Conservation (phyloP, 305 asterid genomes). For the Ajuga reptans region DNA sequence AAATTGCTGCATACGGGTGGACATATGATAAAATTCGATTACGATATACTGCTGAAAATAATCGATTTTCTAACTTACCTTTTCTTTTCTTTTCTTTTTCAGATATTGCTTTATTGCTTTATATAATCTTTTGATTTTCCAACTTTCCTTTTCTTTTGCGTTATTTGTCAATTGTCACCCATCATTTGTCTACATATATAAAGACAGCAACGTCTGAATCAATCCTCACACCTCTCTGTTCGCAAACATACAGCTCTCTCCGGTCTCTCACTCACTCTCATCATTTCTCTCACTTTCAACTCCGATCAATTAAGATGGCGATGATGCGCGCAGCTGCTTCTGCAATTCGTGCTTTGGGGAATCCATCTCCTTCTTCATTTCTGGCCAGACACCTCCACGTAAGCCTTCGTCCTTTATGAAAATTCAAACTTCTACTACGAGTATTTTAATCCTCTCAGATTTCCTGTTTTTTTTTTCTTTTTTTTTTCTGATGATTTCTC, state of each 20-base stretch:
- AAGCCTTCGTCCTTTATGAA: conserved; percentile 8
- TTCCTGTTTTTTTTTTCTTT: no score
- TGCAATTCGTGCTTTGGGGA: conserved; percentile 61
- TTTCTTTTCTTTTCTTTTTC: no score
- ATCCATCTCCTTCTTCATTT: conserved; percentile 38
- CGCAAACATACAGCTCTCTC: not conserved
- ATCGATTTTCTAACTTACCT: no score
- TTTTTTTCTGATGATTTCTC: not conserved
- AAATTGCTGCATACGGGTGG: no score
- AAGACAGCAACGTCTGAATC: not conserved
- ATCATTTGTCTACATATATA: not conserved
- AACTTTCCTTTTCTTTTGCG: no score
- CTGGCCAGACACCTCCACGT: conserved; percentile 61
- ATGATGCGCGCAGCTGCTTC: conserved; percentile 65
- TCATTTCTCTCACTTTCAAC: not conserved
- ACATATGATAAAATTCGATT: no score
- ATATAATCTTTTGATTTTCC: no score
- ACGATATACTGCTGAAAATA: no score
- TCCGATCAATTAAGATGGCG: conserved; percentile 38
- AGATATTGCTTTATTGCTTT: no score
- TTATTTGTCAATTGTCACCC: no score
- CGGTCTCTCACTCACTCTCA: not conserved
- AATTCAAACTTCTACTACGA: not conserved
- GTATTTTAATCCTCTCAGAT: not conserved
- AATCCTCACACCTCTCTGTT: conserved; percentile 11